These are phyloP conservation scores for Ceratocystis smalleyi DNA, from an alignment of 2,329 filamentous ascomycete genomes.

Conservation along the genomic window DNA sequence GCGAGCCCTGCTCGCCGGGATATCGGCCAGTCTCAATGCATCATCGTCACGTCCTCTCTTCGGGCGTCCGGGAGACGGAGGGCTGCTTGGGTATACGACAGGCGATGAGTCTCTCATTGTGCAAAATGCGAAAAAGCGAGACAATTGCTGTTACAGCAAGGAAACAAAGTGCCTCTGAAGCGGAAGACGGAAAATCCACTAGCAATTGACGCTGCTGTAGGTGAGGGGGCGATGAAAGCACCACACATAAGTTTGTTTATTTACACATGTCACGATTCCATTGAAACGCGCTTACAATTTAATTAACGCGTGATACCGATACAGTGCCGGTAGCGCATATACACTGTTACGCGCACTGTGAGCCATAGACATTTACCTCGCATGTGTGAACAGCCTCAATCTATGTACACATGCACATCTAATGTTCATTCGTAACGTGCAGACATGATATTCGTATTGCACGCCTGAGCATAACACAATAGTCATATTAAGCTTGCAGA, in stretches of 20 bases:
- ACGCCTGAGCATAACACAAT: neutral
- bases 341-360: neutral
- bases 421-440: neutral
- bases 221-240: neutral
- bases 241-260: neutral
- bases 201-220: neutral
- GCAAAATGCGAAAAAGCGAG: neutral
- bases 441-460: neutral
- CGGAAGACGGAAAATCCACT: too few species aligned
- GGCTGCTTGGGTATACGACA: constrained; percentile 17
- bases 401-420: neutral
- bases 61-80: constrained; percentile 9
- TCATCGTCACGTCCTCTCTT: constrained; percentile 17
- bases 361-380: too few species aligned
- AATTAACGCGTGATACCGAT: constrained; percentile 1
- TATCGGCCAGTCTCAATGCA: neutral
- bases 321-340: fast-evolving
- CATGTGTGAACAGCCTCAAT: neutral
- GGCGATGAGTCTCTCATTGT: constrained; percentile 16
- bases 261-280: constrained; percentile 1
- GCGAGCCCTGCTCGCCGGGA: neutral
- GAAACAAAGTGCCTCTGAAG: too few species aligned
- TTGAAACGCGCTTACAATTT: constrained; percentile 5
- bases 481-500: neutral
- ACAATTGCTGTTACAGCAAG: neutral